These are phyloP conservation scores for Ceriops zippeliana DNA, from an alignment of 345 rosid genomes.

Conservation along the genomic window DNA sequence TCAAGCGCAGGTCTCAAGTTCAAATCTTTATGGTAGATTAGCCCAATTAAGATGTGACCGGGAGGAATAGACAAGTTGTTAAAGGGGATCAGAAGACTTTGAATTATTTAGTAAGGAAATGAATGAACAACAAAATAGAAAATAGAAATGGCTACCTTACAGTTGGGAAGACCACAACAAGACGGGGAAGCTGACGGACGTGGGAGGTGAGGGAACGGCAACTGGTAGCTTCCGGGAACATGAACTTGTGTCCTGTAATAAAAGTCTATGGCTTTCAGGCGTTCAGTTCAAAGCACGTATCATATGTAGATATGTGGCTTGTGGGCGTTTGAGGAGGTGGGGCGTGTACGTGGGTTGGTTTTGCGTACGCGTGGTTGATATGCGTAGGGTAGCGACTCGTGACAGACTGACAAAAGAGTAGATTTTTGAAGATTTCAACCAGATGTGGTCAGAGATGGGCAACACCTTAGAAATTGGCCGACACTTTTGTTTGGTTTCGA, in stretches of 20 bases:
- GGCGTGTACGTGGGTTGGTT: not conserved
- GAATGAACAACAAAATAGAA: not conserved
- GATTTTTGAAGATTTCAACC: not conserved
- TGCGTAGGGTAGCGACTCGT: too few species aligned
- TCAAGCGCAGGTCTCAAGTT: not conserved
- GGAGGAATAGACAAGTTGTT: too few species aligned
- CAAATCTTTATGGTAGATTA: too few species aligned
- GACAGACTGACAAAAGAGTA: not conserved
- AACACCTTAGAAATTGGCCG: too few species aligned
- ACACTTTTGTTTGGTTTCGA: too few species aligned
- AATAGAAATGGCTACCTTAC: not conserved
- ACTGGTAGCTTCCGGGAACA: too few species aligned
- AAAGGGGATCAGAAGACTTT: too few species aligned
- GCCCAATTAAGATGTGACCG: too few species aligned
- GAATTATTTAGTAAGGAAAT: too few species aligned
- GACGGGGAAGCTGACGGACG: not conserved
- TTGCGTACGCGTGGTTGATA: not conserved
- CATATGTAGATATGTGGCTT: not conserved
- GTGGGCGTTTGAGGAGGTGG: too few species aligned
- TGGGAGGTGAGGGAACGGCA: not conserved
- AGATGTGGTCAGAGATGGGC: constrained; percentile 2
- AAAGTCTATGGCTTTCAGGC: too few species aligned
- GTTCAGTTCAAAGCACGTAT: constrained; percentile 1
- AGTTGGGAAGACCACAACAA: not conserved
- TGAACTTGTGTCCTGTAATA: too few species aligned